A percentile compares a stretch with the other conserved stretches of the same genome.
Evolutionary conservation across 768 basidiomycete genomes (phyloP).

Genomic region (Podaxis mareebaensis): DNA sequence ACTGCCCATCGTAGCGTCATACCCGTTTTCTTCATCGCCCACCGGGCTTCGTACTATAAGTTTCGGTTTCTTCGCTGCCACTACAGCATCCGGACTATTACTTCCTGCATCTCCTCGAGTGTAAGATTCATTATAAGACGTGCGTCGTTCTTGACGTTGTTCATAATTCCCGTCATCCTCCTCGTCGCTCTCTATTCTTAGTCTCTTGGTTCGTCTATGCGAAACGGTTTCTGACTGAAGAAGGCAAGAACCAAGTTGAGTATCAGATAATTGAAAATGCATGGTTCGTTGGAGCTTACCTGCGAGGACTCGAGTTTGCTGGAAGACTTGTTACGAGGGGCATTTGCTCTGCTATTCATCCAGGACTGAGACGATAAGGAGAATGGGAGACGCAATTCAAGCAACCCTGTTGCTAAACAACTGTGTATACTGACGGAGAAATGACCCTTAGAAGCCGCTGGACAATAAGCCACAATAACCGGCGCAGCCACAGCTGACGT

Average conservation of each 20-base stretch:
- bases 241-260: constrained; percentile 5
- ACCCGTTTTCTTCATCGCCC: not conserved
- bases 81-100: not conserved
- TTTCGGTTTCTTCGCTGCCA: not conserved
- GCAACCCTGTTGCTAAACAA: not conserved
- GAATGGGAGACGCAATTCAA: not conserved
- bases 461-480: not conserved
- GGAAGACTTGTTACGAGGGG: constrained; percentile 25
- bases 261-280: not conserved
- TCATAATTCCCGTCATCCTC: constrained; percentile 26
- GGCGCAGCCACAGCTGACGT: not conserved
- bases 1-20: not conserved
- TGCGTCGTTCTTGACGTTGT: constrained; percentile 13
- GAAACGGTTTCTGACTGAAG: not conserved
- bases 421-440: not conserved
- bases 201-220: constrained; percentile 16
- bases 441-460: not conserved
- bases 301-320: constrained; percentile 18
- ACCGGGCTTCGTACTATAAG: not conserved
- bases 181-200: constrained; percentile 31
- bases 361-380: not conserved
- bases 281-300: constrained; percentile 18
- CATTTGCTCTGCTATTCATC: constrained; percentile 16
- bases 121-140: constrained; percentile 2
- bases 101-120: not conserved